Base-by-base conservation (phyloP, 2,329 filamentous ascomycete genomes). In the Fusarium sp. region DNA sequence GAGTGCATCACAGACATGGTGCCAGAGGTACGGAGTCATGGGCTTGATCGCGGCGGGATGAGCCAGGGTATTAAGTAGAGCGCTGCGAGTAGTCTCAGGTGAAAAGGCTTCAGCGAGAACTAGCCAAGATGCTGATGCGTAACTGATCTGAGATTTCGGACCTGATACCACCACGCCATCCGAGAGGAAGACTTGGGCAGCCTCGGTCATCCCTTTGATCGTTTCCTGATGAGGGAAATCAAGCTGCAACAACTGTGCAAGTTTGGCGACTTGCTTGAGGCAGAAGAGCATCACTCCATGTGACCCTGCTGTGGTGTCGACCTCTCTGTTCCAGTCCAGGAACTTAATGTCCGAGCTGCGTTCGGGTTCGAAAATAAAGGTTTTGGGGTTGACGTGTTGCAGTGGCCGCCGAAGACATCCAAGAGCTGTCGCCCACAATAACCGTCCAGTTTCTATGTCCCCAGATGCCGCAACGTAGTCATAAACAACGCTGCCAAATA, bases 1-100 rank as follows among this genome's bases (percentile, higher is more conserved):
- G 9, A 73, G 45, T 31, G 71, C 71, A 4, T 72, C 71, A 27
- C 71, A 73, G 5, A 73, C 59, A 35, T 73, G 65, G 50, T 73
- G 71, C 71, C 71, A 73, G 14, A 73, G 68, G 35, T 73, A 73
- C 27, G 48, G 48, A 1, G 48, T 54, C 48, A 54, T 54, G 27
- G 48, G 48, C 48, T 54, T 54, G 48, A 54, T 54, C 0, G 48
- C 48, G 1, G 7, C 18, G 4, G 48, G 27, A 13, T 54, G 48
- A 3, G 27, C 18, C 11, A 54, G 48, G 11, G 48, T 54, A 6
- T 31, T 54, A 27, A 54, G 48, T 11, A 54, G 27, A 8, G 27
- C 48, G 6, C 11, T 20, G 11, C 48, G 27, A 31, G 48, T 27
- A 14, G 48, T 31, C 14, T 54, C 27, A 2, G 27, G 48, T 13